These are phyloP conservation scores for Termitomyces sp. DNA, from an alignment of 768 basidiomycete genomes.

Conservation along the genomic window DNA sequence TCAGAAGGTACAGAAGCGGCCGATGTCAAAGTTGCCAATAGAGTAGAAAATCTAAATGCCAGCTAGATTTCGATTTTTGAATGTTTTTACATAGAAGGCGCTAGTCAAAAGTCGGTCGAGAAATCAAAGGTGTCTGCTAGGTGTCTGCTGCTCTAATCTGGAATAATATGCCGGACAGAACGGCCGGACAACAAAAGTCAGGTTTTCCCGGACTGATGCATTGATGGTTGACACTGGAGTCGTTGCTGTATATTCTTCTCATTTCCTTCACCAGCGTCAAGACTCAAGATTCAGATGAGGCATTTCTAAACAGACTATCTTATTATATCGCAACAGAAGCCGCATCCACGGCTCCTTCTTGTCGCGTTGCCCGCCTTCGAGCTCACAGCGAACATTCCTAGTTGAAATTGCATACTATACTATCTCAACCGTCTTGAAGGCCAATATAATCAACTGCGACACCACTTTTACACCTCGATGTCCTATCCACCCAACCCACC, in stretches of 20 bases:
- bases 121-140: no score
- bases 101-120: no score
- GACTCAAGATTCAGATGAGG: slow-evolving; percentile 1
- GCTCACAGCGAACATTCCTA: slow-evolving; percentile 10
- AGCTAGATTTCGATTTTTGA: no score
- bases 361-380: neutral
- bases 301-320: slow-evolving; percentile 2
- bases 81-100: no score
- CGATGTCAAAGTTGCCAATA: no score
- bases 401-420: slow-evolving; percentile 5
- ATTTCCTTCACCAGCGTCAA: neutral
- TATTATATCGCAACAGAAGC: neutral
- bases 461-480: slow-evolving; percentile 8
- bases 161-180: no score
- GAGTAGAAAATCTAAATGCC: no score
- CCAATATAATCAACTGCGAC: neutral
- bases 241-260: neutral
- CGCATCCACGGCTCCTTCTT: neutral
- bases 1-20: no score
- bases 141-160: no score
- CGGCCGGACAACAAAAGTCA: no score
- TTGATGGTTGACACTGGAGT: no score
- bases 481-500: slow-evolving; percentile 10
- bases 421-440: neutral
- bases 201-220: no score